Conservation (phyloP, 2,329 filamentous ascomycete genomes). For the Aureobasidium sp. region DNA sequence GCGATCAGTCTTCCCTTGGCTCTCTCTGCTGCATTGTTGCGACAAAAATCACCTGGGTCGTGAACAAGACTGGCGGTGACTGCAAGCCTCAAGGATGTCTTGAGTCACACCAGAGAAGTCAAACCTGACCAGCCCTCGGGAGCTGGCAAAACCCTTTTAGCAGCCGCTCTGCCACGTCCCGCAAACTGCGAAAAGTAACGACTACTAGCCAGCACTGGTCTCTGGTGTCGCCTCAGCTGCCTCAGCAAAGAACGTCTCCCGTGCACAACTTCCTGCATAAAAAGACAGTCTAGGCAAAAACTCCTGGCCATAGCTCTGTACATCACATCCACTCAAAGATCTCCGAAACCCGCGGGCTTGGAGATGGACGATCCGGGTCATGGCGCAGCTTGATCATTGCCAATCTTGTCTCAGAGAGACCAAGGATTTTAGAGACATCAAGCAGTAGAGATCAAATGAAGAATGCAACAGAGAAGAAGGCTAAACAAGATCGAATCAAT, state of each 20-base stretch:
- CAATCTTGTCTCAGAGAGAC: neutral
- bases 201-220: neutral
- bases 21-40: neutral
- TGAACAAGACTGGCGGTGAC: neutral
- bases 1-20: neutral
- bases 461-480: constrained; percentile 5
- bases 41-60: neutral
- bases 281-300: neutral
- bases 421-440: neutral
- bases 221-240: too few species aligned
- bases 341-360: neutral
- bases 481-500: neutral
- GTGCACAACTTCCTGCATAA: neutral
- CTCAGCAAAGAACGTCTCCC: too few species aligned
- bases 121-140: neutral
- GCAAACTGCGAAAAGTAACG: neutral
- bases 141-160: too few species aligned
- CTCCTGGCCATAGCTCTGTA: constrained; percentile 3
- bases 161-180: neutral
- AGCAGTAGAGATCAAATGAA: neutral
- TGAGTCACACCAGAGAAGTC: neutral
- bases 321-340: neutral
- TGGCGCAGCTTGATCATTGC: neutral
- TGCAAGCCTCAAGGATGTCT: neutral
- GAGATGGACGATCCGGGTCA: neutral